These are phyloP conservation scores for Sabuloglossum arenarium DNA, from an alignment of 495 filamentous ascomycete genomes.

Conservation along the genomic window DNA sequence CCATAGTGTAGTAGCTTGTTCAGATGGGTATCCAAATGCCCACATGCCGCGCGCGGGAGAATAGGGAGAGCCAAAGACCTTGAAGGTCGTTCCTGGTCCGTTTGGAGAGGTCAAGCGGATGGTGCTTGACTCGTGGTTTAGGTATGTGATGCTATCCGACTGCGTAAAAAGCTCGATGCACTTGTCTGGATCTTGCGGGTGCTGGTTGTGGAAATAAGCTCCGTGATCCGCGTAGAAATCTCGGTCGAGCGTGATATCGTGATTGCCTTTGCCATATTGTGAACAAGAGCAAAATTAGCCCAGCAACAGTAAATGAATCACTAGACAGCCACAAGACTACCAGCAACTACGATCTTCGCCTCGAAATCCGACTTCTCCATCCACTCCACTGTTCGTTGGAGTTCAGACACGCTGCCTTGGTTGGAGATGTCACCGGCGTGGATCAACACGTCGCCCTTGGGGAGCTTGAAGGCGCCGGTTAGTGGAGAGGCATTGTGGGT, in stretches of 20 bases:
- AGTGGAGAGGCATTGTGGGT: slow-evolving; percentile 35
- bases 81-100: slow-evolving; percentile 46
- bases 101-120: slow-evolving; percentile 32
- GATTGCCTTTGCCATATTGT: slow-evolving; percentile 46
- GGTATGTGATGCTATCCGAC: slow-evolving; percentile 37
- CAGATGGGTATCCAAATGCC: slow-evolving; percentile 47
- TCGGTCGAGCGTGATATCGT: slow-evolving; percentile 53
- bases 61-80: slow-evolving; percentile 57
- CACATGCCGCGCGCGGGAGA: slow-evolving; percentile 40
- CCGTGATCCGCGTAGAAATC: slow-evolving; percentile 38
- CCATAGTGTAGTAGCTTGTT: slow-evolving; percentile 28
- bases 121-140: slow-evolving; percentile 37
- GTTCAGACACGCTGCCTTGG: slow-evolving; percentile 29
- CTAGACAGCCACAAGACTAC: slow-evolving; percentile 14
- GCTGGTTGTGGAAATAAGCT: slow-evolving; percentile 33
- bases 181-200: slow-evolving; percentile 30
- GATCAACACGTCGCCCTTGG: slow-evolving; percentile 36
- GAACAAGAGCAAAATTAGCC: neutral
- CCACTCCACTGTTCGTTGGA: slow-evolving; percentile 33
- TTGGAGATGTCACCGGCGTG: slow-evolving; percentile 41
- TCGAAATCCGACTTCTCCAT: slow-evolving; percentile 32
- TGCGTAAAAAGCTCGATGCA: slow-evolving; percentile 34
- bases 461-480: slow-evolving; percentile 29
- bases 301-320: neutral
- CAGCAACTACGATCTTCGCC: slow-evolving; percentile 36